phyloP scores from a whole-genome alignment of 2,329 filamentous ascomycete species.

The Pyrenophora tritici-repentis region DNA sequence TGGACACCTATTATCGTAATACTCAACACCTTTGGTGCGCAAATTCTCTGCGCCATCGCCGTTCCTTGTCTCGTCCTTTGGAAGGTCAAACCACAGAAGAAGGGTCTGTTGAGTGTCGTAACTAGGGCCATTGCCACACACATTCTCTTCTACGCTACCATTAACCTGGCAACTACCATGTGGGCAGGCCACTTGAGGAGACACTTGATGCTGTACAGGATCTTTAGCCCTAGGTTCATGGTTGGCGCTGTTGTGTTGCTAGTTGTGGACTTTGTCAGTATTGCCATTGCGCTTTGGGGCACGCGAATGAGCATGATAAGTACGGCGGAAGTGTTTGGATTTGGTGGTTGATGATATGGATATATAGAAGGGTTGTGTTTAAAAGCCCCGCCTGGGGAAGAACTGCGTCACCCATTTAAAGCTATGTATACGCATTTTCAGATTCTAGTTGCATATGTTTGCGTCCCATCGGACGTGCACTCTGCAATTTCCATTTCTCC shows the following conservation, averaged over 20 bases:
- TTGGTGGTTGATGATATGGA: slow-evolving; percentile 19
- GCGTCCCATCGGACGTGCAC: too few species aligned
- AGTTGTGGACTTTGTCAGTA: slow-evolving; percentile 75
- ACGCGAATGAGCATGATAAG: slow-evolving; percentile 77
- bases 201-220: slow-evolving; percentile 94
- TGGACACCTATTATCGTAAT: slow-evolving; percentile 82
- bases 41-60: slow-evolving; percentile 78
- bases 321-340: slow-evolving; percentile 85
- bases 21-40: slow-evolving; percentile 87
- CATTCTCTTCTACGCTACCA: slow-evolving; percentile 78
- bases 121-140: slow-evolving; percentile 75
- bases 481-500: too few species aligned
- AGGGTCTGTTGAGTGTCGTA: slow-evolving; percentile 67
- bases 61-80: slow-evolving; percentile 84
- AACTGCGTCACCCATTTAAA: neutral
- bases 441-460: too few species aligned
- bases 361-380: neutral
- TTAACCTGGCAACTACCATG: slow-evolving; percentile 83
- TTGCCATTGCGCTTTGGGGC: slow-evolving; percentile 73
- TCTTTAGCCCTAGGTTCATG: slow-evolving; percentile 93
- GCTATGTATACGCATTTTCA: too few species aligned
- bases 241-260: slow-evolving; percentile 72
- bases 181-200: slow-evolving; percentile 87
- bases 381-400: neutral
- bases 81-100: slow-evolving; percentile 80